These are phyloP conservation scores for Acanthamoeba triangularis DNA, from an alignment of 208 protist species.

Conservation along the genomic window DNA sequence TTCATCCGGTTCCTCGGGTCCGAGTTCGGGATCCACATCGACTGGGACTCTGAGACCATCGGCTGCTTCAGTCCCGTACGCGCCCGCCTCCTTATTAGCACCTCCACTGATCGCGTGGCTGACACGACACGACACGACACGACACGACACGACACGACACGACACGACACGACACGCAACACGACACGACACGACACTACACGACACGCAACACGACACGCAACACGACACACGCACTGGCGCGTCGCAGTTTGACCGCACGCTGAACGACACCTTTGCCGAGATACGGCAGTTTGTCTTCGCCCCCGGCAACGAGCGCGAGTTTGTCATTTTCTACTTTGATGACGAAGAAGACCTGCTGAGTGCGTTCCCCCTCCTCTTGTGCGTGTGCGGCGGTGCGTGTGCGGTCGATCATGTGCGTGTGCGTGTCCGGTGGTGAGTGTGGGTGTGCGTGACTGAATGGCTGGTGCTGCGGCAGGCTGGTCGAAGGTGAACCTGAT, in stretches of 20 bases:
- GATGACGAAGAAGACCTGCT: constrained; percentile 45
- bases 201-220: too few relatives aligned
- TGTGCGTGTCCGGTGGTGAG: too few relatives aligned
- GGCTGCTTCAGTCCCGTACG: constrained; percentile 51
- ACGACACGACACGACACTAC: too few relatives aligned
- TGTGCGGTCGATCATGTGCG: not conserved
- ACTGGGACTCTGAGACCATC: constrained; percentile 53
- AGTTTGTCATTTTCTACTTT: constrained; percentile 60
- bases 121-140: too few relatives aligned
- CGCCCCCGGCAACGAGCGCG: not conserved
- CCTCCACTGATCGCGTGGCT: not conserved
- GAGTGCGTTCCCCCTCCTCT: not conserved
- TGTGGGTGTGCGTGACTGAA: not conserved
- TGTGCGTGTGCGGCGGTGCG: not conserved
- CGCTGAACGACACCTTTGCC: constrained; percentile 6
- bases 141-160: too few relatives aligned
- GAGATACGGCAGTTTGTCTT: constrained; percentile 15
- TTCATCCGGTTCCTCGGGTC: not conserved
- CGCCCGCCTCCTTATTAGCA: not conserved
- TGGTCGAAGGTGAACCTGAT: constrained; percentile 27
- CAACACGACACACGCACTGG: too few relatives aligned
- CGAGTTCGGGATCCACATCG: constrained; percentile 10
- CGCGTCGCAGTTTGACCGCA: not conserved
- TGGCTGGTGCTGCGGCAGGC: not conserved
- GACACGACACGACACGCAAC: too few relatives aligned